Evolutionary conservation across 805 yeast genomes (phyloP).

Genomic region (Ogataea trehaloabstinens): DNA sequence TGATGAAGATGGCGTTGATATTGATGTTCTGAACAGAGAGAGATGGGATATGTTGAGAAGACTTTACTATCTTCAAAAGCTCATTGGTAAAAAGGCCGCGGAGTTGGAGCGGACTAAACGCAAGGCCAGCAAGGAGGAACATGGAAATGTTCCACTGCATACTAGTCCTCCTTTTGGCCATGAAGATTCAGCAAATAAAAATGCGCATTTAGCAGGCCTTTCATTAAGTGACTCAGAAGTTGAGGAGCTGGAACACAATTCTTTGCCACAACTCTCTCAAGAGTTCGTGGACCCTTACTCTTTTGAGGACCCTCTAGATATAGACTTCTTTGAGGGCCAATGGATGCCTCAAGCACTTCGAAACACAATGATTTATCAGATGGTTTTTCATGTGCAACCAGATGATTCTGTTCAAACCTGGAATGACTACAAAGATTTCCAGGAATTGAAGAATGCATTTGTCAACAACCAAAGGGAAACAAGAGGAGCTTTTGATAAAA

Average conservation of each 20-base stretch:
- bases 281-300: constrained; percentile 79
- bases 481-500: constrained; percentile 8
- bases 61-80: constrained; percentile 65
- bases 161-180: constrained; percentile 3
- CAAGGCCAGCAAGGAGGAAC: constrained; percentile 4
- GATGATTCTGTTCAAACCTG: constrained; percentile 88
- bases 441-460: constrained; percentile 61
- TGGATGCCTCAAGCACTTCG: constrained; percentile 83
- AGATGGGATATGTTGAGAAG: constrained; percentile 73
- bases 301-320: constrained; percentile 83
- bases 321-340: constrained; percentile 77
- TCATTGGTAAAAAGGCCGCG: constrained; percentile 44
- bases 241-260: constrained; percentile 35
- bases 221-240: constrained; percentile 44
- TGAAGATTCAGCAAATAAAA: constrained; percentile 33
- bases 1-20: constrained; percentile 33
- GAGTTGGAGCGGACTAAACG: constrained; percentile 3
- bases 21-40: constrained; percentile 45
- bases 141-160: constrained; percentile 8
- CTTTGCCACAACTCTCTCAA: constrained; percentile 34
- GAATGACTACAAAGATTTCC: constrained; percentile 79
- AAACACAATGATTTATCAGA: constrained; percentile 77
- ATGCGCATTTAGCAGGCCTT: constrained; percentile 26
- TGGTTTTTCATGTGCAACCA: constrained; percentile 92
- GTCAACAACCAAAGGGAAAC: constrained; percentile 20